Evolutionary conservation across 2,329 filamentous ascomycete species (phyloP).

Genomic region (Scedosporium aurantiacum): DNA sequence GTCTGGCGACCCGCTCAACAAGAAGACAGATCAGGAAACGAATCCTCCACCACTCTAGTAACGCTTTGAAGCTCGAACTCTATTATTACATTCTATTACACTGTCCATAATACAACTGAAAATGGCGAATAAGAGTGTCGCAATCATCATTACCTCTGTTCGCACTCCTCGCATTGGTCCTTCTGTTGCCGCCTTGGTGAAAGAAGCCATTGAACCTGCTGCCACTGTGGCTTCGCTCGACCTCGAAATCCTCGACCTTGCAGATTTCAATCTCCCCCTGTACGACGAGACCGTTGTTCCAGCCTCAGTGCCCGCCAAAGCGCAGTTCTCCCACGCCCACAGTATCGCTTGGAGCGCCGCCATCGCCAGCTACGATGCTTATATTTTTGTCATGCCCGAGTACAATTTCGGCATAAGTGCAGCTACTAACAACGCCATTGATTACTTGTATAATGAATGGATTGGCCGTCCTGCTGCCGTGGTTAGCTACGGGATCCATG

Average conservation of each 20-base stretch:
- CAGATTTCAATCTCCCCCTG: conserved; percentile 29
- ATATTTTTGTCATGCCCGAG: conserved; percentile 39
- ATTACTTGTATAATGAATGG: conserved; percentile 50
- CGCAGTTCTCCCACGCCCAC: conserved; percentile 27
- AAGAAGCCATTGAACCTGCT: conserved; percentile 15
- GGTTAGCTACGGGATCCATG: conserved; percentile 41
- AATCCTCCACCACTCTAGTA: too few relatives aligned
- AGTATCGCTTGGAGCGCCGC: conserved; percentile 31
- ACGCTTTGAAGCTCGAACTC: too few relatives aligned
- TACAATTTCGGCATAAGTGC: conserved; percentile 47
- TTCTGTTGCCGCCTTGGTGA: conserved; percentile 22
- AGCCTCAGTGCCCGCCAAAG: conserved; percentile 22
- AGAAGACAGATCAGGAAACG: too few relatives aligned
- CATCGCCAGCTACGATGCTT: conserved; percentile 31
- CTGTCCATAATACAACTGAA: too few relatives aligned
- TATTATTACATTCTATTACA: too few relatives aligned
- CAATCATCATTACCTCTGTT: neutral
- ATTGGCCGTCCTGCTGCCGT: conserved; percentile 40
- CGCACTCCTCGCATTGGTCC: conserved; percentile 20
- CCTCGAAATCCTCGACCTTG: conserved; percentile 24
- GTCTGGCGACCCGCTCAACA: too few relatives aligned
- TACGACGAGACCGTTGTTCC: conserved; percentile 31
- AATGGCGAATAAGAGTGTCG: neutral
- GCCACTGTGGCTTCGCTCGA: conserved; percentile 12
- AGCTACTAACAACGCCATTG: conserved; percentile 49